A percentile compares a stretch with the other conserved stretches of the same genome.
phyloP scores from a whole-genome alignment of 345 rosid genomes.

The Pistacia atlantica region DNA sequence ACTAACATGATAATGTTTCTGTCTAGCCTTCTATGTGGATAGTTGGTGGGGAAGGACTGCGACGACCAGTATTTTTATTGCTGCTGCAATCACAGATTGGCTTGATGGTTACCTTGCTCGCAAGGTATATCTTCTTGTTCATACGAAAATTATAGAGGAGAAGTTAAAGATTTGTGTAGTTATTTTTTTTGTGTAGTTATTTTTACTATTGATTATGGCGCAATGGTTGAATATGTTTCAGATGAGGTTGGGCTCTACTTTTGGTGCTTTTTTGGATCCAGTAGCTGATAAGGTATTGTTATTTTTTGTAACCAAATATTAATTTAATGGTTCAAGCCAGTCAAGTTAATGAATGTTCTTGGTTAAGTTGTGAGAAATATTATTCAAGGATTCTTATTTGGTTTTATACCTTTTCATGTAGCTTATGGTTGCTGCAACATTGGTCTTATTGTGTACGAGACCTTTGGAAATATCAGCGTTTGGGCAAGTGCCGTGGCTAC shows the following conservation, averaged over 20 bases:
- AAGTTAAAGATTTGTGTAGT: too few relatives aligned
- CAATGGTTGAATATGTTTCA: slow-evolving; percentile 32
- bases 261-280: slow-evolving; percentile 99
- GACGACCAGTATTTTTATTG: slow-evolving; percentile 85
- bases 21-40: slow-evolving; percentile 83
- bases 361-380: slow-evolving; percentile 1
- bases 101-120: slow-evolving; percentile 98
- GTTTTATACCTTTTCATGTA: slow-evolving; percentile 34
- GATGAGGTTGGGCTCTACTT: slow-evolving; percentile 84
- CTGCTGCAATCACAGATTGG: slow-evolving; percentile 99
- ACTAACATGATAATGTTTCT: slow-evolving; percentile 8
- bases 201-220: background rate
- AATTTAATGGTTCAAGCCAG: background rate
- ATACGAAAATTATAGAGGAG: background rate
- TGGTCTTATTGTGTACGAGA: slow-evolving; percentile 81
- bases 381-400: slow-evolving; percentile 4
- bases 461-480: slow-evolving; percentile 60
- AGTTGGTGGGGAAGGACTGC: slow-evolving; percentile 93
- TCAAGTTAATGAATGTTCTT: background rate
- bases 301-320: slow-evolving; percentile 4
- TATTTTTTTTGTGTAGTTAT: background rate
- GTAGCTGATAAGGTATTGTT: slow-evolving; percentile 90
- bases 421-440: slow-evolving; percentile 99
- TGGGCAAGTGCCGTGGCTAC: slow-evolving; percentile 75
- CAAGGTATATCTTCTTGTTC: slow-evolving; percentile 49